Conservation (phyloP, 768 basidiomycete species). For the Dioszegia aurantiaca region DNA sequence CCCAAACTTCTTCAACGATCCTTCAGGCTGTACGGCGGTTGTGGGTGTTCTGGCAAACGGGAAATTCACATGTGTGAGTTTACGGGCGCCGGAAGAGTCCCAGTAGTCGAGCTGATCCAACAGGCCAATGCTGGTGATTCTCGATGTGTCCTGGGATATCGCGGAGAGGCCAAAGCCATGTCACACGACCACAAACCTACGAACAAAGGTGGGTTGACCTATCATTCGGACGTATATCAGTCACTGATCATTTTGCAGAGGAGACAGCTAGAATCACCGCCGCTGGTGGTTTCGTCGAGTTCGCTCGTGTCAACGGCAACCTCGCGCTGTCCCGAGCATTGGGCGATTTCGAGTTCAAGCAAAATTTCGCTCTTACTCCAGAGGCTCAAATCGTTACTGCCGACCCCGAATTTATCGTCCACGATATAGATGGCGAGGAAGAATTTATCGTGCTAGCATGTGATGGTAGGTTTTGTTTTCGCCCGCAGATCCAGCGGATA, state of each 20-base stretch:
- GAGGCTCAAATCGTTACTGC: conserved; percentile 94
- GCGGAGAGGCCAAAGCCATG: conserved; percentile 80
- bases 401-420: conserved; percentile 83
- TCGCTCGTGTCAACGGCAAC: conserved; percentile 95
- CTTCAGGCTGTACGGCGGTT: conserved; percentile 95
- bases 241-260: conserved; percentile 54
- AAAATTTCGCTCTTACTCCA: conserved; percentile 72
- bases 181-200: conserved; percentile 96
- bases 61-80: conserved; percentile 11
- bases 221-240: not conserved
- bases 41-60: conserved; percentile 70
- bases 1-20: conserved; percentile 80
- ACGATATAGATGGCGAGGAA: conserved; percentile 79
- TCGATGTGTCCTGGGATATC: conserved; percentile 76
- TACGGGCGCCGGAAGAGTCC: conserved; percentile 56
- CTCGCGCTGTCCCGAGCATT: conserved; percentile 90
- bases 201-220: conserved; percentile 68
- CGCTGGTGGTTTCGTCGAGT: conserved; percentile 95
- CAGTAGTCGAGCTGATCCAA: conserved; percentile 3
- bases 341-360: conserved; percentile 99
- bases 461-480: conserved; percentile 64
- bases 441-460: conserved; percentile 97
- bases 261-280: conserved; percentile 81
- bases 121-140: conserved; percentile 99
- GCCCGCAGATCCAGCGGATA: not conserved